A percentile compares a stretch with the other conserved stretches of the same genome.
These are phyloP conservation scores for Thraustochytrium sp. DNA, from an alignment of 352 stramenopile genomes.

Conservation along the genomic window DNA sequence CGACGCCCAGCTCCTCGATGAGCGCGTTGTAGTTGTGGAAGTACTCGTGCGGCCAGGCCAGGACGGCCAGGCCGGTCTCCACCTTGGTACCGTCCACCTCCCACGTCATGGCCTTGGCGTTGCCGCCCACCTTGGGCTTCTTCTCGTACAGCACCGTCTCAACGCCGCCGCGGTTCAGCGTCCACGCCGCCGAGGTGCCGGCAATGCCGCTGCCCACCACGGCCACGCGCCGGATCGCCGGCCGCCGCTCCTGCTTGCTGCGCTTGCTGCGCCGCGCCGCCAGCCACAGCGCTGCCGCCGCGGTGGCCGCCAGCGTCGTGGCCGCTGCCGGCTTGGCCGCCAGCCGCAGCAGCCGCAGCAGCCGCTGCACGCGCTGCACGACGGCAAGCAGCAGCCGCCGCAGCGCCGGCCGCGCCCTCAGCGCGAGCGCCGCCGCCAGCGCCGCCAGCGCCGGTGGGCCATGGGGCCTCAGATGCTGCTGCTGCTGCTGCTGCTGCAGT, in stretches of 20 bases:
- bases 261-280: not conserved
- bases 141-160: slow-evolving; percentile 53
- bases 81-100: slow-evolving; percentile 52
- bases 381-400: no score
- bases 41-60: slow-evolving; percentile 55
- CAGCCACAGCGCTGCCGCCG: not conserved
- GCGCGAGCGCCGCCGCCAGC: no score
- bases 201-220: slow-evolving; percentile 63
- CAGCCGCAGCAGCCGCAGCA: no score
- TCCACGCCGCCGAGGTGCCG: slow-evolving; percentile 54
- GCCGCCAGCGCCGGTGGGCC: no score
- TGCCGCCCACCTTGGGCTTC: slow-evolving; percentile 51
- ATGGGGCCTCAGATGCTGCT: no score
- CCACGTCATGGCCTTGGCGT: slow-evolving; percentile 57
- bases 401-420: no score
- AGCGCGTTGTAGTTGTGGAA: slow-evolving; percentile 59
- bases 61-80: slow-evolving; percentile 55
- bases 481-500: no score
- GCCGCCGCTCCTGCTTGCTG: not conserved
- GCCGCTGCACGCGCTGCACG: no score
- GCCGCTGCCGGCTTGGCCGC: no score
- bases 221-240: slow-evolving; percentile 51
- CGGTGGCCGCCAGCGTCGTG: no score
- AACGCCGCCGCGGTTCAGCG: slow-evolving; percentile 51
- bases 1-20: slow-evolving; percentile 51